These are phyloP conservation scores for Sarocladium kiliense DNA, from an alignment of 2,329 filamentous ascomycete genomes.

Conservation along the genomic window DNA sequence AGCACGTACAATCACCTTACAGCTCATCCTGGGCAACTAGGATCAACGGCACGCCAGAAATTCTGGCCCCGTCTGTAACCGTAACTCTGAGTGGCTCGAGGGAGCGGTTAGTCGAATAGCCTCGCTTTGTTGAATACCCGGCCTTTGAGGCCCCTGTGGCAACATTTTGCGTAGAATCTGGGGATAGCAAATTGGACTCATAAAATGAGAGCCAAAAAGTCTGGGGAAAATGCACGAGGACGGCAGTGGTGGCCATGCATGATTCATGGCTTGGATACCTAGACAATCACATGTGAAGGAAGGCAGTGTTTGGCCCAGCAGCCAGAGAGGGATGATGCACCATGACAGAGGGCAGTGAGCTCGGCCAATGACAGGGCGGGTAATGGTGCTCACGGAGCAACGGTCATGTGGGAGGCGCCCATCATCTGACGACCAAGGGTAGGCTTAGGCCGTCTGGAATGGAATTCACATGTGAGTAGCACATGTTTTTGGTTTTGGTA, in stretches of 20 bases:
- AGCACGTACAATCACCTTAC: too few relatives aligned
- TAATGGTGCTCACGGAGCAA: conserved; percentile 11
- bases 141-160: too few relatives aligned
- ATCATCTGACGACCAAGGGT: conserved; percentile 2
- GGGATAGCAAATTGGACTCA: background rate
- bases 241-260: background rate
- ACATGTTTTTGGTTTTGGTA: background rate
- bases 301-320: too few relatives aligned
- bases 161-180: background rate
- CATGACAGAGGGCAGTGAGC: too few relatives aligned
- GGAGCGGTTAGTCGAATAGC: too few relatives aligned
- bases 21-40: too few relatives aligned
- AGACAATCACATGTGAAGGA: conserved; percentile 8
- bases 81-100: too few relatives aligned
- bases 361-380: conserved; percentile 7
- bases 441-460: background rate
- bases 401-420: conserved; percentile 5
- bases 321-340: too few relatives aligned
- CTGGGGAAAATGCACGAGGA: background rate
- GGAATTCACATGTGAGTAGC: conserved; percentile 5
- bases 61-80: too few relatives aligned
- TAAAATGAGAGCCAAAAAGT: background rate
- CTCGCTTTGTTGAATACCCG: too few relatives aligned
- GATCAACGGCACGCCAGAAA: too few relatives aligned
- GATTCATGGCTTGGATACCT: conserved; percentile 7